Base-by-base conservation (phyloP, 345 rosid genomes). In the Pelargonium nanum region DNA sequence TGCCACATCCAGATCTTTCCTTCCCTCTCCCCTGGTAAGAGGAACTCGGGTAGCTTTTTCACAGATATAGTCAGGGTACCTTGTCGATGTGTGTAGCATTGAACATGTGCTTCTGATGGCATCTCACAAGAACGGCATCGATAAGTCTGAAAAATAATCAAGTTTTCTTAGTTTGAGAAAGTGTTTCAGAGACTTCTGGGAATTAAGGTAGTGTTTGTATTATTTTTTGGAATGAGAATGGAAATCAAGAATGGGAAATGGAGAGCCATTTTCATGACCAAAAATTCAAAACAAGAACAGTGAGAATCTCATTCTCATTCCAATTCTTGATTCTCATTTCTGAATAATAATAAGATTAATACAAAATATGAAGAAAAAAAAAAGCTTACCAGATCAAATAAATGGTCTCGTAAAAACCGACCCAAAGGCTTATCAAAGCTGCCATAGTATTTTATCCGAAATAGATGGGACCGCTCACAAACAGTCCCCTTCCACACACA, bases 1-100 rank as follows among this genome's bases (percentile, higher is more conserved):
- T 94, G 99, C 99, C 99, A 94, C 99, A 94, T 94, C 99, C 99
- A 94, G 71, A 94, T 85, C 74, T 83, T 94, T 32, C 96, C 97
- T 60, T 85, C 96, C 78, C 74, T 84, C 72, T 89, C 96, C 64
- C 99, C 96, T 5, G 92, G 86, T 68, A 94, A 75, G 60, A 84
- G 70, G 61, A 76, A 61, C 58, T 87, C 95, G 4, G 81, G 74
- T 22, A 87, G 83, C 76, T 86, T 90, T 83, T 82, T 87, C 62
- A 94, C 97, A 62, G 99, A 90, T 81, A 94, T 94, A 0, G 99
- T 94, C 55, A 94, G 97, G 62, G 87, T 86, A 59, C 99, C 99
- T 70, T 90, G 97, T 30, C 94, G 83, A 83, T 94, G 97, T 71
- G 95, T 90, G 54, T 94, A 94, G 74, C 99, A 94, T 58, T 94